Evolutionary conservation across 768 basidiomycete genomes (phyloP), one percentile per base, ranked within the genome.

Genomic region (Lactarius evosmus): DNA sequence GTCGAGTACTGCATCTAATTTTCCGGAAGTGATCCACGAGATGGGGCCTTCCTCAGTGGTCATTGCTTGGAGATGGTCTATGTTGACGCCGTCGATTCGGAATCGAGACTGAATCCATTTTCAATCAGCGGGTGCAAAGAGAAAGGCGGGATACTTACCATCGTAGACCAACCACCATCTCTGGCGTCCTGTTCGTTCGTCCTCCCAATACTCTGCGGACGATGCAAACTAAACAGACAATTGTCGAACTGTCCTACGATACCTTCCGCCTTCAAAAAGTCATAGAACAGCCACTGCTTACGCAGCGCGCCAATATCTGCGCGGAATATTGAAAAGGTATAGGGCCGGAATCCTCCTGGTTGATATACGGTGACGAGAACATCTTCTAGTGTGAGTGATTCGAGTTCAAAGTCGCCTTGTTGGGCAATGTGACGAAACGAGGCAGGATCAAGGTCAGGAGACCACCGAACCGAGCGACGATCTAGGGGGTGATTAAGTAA

Each of bases 171-270:
- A 63, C 87, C 84, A 19, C 87, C 87, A 71, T 94, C 88, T 72
- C 88, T 85, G 34, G 91, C 72, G 65, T 96, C 94, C 70, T 86
- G 89, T 71, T 93, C 89, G 53, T 86, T 93, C 5, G 93, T 94
- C 66, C 93, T 80, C 1, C 95, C 93, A 56, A 98, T 92, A 72
- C 93, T 96, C 77, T 98, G 96, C 7, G 96, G 96, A 71, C 87
- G 90, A 71, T 98, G 97, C 67, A 99, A 73, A 72, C 95, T 98
- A 78, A 97, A 97, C 22, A 99, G 73, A 70, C 97, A 99, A 72
- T 98, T 98, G 73, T 99, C 97, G 67, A 94, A 92, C 74, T 99
- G 97, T 4, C 97, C 97, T 9, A 97, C 96, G 46, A 98, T 89
- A 67, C 90, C 92, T 72, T 98, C 95, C 0, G 97, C 95, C 55